phyloP scores from a whole-genome alignment of 257 asterid species.

The Avicennia marina region DNA sequence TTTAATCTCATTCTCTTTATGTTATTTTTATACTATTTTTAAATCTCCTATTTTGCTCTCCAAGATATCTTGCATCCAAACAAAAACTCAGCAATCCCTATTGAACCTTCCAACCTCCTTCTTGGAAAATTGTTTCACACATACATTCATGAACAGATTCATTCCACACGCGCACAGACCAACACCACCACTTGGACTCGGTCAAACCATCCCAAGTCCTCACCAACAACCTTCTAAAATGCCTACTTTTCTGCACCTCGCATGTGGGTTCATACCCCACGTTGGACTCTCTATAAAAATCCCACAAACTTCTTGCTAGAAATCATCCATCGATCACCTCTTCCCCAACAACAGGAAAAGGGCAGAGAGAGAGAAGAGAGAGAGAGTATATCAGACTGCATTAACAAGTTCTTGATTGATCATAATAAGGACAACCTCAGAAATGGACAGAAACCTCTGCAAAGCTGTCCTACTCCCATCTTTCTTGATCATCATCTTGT shows the following conservation, averaged over 20 bases:
- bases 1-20: no score
- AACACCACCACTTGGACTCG: neutral
- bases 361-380: neutral
- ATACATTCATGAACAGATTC: no score
- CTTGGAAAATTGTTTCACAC: no score
- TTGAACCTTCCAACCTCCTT: no score
- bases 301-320: neutral
- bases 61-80: no score
- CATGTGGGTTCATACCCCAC: neutral
- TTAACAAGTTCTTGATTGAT: no score
- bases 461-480: slow-evolving; percentile 15
- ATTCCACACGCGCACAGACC: slow-evolving; percentile 2
- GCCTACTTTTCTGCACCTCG: slow-evolving; percentile 6
- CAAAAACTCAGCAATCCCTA: no score
- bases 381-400: no score
- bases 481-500: slow-evolving; percentile 15
- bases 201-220: slow-evolving; percentile 9
- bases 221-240: neutral
- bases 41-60: no score
- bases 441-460: slow-evolving; percentile 24
- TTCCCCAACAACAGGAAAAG: no score
- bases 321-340: no score
- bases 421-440: neutral
- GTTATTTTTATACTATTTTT: no score
- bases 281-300: neutral